phyloP scores from a whole-genome alignment of 208 protist species.

The Porcisia hertigi region DNA sequence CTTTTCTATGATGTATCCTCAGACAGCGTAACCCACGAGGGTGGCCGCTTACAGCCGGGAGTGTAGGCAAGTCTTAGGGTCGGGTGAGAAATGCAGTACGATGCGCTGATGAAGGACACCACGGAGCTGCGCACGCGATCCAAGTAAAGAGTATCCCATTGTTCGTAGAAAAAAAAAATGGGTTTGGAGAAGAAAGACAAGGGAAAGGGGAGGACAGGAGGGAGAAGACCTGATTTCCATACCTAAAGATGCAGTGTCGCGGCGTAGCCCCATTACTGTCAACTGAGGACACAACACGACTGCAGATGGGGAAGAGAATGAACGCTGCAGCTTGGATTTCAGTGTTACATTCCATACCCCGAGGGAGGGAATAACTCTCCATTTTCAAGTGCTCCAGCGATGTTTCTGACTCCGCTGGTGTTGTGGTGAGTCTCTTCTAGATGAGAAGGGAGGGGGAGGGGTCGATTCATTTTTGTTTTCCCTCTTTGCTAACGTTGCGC shows the following conservation, averaged over 20 bases:
- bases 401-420: neutral
- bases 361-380: neutral
- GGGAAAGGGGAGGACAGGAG: neutral
- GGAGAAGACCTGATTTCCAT: neutral
- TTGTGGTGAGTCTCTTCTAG: neutral
- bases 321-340: neutral
- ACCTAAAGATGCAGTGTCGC: neutral
- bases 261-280: too few relatives aligned
- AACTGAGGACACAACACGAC: neutral
- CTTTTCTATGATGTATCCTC: neutral
- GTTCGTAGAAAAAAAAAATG: too few relatives aligned
- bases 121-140: neutral
- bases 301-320: neutral
- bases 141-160: neutral
- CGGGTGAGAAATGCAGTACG: neutral
- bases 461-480: neutral
- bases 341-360: too few relatives aligned
- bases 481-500: neutral
- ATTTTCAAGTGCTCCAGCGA: neutral
- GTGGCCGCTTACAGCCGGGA: too few relatives aligned
- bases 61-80: neutral
- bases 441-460: neutral
- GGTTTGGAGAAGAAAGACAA: neutral
- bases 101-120: neutral
- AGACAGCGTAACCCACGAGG: neutral